A percentile compares a stretch with the other conserved stretches of the same genome.
phyloP scores from a whole-genome alignment of 2,329 filamentous ascomycete genomes.

The Colletotrichum eremochloae region DNA sequence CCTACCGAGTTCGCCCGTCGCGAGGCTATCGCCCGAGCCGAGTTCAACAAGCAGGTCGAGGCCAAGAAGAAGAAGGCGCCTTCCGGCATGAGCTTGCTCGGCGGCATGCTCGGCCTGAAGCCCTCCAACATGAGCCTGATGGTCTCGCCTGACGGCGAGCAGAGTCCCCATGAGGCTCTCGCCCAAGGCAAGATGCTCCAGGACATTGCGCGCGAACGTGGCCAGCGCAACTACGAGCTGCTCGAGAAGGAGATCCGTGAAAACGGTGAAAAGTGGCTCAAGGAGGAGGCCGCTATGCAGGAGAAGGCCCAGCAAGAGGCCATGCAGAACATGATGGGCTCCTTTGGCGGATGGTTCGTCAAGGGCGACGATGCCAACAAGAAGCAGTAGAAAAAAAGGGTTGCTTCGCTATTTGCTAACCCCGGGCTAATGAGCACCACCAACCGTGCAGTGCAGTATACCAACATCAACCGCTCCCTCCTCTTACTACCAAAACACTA shows the following conservation, averaged over 20 bases:
- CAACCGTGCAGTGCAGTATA: slow-evolving; percentile 12
- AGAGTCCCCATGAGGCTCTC: slow-evolving; percentile 80
- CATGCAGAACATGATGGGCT: slow-evolving; percentile 91
- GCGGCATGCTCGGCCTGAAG: slow-evolving; percentile 83
- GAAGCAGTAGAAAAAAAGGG: slow-evolving; percentile 40
- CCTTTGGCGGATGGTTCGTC: slow-evolving; percentile 72
- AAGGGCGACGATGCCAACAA: slow-evolving; percentile 40
- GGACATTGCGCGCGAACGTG: slow-evolving; percentile 92
- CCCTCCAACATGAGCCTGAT: slow-evolving; percentile 73
- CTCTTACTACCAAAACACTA: slow-evolving; percentile 34
- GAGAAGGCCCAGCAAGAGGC: slow-evolving; percentile 92
- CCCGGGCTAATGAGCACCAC: slow-evolving; percentile 32
- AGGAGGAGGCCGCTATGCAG: slow-evolving; percentile 89
- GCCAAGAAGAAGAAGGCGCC: slow-evolving; percentile 70
- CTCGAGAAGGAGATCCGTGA: slow-evolving; percentile 92
- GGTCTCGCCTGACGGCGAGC: slow-evolving; percentile 74
- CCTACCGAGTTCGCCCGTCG: slow-evolving; percentile 90
- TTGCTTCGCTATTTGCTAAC: background rate
- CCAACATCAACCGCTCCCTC: slow-evolving; percentile 28
- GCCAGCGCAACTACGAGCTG: slow-evolving; percentile 88
- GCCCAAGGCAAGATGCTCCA: slow-evolving; percentile 97
- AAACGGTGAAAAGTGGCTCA: slow-evolving; percentile 95
- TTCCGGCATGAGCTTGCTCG: slow-evolving; percentile 77
- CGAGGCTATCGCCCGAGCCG: slow-evolving; percentile 86
- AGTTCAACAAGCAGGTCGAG: slow-evolving; percentile 84